Percentiles rank a stretch among this genome's conserved stretches.
phyloP scores from a whole-genome alignment of 2,329 filamentous ascomycete genomes.

The Cytospora paraplurivora region DNA sequence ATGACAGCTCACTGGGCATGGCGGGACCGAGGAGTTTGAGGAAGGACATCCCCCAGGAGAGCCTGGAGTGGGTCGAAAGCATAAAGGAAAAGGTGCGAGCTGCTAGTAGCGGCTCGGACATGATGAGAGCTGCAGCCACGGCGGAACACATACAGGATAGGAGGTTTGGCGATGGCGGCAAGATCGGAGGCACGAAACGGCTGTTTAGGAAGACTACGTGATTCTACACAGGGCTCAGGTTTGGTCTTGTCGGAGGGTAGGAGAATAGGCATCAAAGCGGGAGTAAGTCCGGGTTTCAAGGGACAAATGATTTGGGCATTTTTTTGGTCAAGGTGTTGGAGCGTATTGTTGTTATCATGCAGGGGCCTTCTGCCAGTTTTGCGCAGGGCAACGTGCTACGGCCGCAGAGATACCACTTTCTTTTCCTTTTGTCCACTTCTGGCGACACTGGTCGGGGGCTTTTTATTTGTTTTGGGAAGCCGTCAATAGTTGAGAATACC shows the following conservation, averaged over 20 bases:
- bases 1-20: constrained; percentile 65
- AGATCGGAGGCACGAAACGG: constrained; percentile 71
- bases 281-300: not conserved
- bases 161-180: constrained; percentile 70
- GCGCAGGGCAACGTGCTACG: constrained; percentile 13
- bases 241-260: not conserved
- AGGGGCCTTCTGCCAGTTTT: constrained; percentile 3
- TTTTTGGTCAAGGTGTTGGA: constrained; percentile 10
- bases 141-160: constrained; percentile 29
- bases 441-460: not conserved
- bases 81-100: constrained; percentile 78
- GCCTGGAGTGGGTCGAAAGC: constrained; percentile 77
- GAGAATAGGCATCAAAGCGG: not conserved
- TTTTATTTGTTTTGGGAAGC: constrained; percentile 15
- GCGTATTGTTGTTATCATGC: constrained; percentile 10
- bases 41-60: constrained; percentile 70
- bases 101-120: constrained; percentile 56
- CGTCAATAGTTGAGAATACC: constrained; percentile 21
- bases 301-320: constrained; percentile 17
- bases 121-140: constrained; percentile 42
- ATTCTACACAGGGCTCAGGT: constrained; percentile 20
- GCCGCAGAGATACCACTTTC: constrained; percentile 27
- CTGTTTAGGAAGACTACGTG: constrained; percentile 57
- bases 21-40: constrained; percentile 69
- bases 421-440: constrained; percentile 8